Evolutionary conservation across 164 flowering plant genomes (phyloP), one percentile per base, ranked within the genome.

Genomic region (Aristolochia contorta): DNA sequence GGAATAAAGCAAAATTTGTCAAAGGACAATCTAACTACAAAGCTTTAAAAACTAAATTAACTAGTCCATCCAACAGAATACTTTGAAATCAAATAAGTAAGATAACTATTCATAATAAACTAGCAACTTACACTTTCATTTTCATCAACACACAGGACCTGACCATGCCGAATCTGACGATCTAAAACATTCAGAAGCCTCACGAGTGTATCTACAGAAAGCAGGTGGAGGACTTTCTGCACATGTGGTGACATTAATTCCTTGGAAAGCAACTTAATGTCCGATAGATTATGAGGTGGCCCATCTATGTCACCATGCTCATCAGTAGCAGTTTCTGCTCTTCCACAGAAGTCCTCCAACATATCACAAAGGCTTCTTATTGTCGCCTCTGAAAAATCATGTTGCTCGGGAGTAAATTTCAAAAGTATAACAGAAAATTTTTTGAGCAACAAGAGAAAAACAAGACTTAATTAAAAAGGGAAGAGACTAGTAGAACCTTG

Each of bases 101-200:
- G 10, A 7, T 37, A 10, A 37, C 3, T 7, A 8, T 37, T 37
- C 43, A 3, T 37, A 10, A 37, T 37, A 37, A 10, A 10, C 43
- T 10, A 7, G 43, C 30, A 18, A 78, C 97, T 84, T 79, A 93
- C 99, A 76, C 69, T 73, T 67, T 84, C 94, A 75, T 72, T 76
- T 57, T 92, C 90, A 70, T 77, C 80, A 57, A 93, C 59, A 0
- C 95, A 88, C 57, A 91, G 63, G 56, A 96, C 96, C 73, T 82
- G 93, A 49, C 97, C 89, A 14, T 79, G 80, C 71, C 80, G 99
- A 74, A 93, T 85, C 65, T 93, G 96, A 67, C 81, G 83, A 78
- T 90, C 99, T 54, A 93, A 71, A 68, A 85, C 80, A 63, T 62
- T 81, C 53, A 93, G 71, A 30, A 83, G 69, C 65, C 87, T 85